These are phyloP conservation scores for Senna tora DNA, from an alignment of 306 rosid genomes.

Conservation along the genomic window DNA sequence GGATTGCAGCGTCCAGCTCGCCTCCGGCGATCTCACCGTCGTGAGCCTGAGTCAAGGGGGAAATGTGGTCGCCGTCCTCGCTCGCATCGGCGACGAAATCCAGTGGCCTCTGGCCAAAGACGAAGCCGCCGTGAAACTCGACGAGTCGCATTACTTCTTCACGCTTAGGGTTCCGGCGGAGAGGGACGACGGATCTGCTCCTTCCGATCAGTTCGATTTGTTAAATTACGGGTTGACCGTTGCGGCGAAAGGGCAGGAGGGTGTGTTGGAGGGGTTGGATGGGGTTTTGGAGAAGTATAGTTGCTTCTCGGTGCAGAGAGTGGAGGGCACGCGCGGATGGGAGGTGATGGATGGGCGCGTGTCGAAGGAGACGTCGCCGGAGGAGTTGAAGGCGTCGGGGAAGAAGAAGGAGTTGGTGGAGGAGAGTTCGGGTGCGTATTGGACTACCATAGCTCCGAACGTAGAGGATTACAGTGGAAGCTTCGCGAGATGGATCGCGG, in stretches of 20 bases:
- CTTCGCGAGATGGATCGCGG: constrained; percentile 71
- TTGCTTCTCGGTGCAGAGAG: constrained; percentile 60
- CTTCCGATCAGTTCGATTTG: constrained; percentile 36
- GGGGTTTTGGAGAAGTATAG: constrained; percentile 62
- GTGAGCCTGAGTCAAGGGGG: constrained; percentile 50
- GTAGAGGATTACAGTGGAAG: constrained; percentile 77
- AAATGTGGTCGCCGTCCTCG: constrained; percentile 69
- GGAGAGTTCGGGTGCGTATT: constrained; percentile 72
- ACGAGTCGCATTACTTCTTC: constrained; percentile 79
- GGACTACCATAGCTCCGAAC: constrained; percentile 92
- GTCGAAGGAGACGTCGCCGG: constrained; percentile 53
- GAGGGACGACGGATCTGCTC: background rate
- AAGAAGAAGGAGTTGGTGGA: constrained; percentile 52
- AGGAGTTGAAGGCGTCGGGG: constrained; percentile 46
- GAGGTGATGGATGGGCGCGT: constrained; percentile 59
- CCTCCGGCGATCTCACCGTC: constrained; percentile 71
- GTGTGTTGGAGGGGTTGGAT: constrained; percentile 58
- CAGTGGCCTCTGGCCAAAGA: constrained; percentile 89
- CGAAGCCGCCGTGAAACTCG: constrained; percentile 78
- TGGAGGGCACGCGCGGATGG: constrained; percentile 50
- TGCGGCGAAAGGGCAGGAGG: constrained; percentile 60
- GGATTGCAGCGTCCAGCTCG: constrained; percentile 73
- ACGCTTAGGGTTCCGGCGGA: constrained; percentile 55
- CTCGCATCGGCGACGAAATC: constrained; percentile 62
- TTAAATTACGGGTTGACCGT: constrained; percentile 78